These are phyloP conservation scores for Ceratocystis harringtonii DNA, from an alignment of 2,329 filamentous ascomycete species.

Conservation along the genomic window DNA sequence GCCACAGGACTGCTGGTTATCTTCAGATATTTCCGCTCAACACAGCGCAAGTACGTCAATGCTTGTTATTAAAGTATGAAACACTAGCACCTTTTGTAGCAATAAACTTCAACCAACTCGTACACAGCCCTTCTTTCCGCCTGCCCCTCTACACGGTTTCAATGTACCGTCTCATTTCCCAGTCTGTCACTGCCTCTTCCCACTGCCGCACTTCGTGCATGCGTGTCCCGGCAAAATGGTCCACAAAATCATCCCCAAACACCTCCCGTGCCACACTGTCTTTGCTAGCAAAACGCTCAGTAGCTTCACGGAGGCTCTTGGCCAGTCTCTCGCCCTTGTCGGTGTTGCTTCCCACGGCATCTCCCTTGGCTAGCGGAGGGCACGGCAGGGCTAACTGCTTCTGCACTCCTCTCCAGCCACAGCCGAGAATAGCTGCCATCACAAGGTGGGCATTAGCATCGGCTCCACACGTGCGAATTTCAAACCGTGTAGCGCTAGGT, in stretches of 20 bases:
- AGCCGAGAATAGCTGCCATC: constrained; percentile 68
- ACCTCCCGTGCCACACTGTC: constrained; percentile 85
- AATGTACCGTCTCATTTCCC: constrained; percentile 69
- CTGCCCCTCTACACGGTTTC: constrained; percentile 45
- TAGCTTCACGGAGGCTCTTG: constrained; percentile 74
- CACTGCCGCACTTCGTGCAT: constrained; percentile 82
- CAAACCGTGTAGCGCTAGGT: constrained; percentile 75
- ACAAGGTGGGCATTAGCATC: constrained; percentile 84
- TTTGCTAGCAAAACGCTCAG: constrained; percentile 56
- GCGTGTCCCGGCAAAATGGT: constrained; percentile 83
- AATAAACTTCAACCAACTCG: no score
- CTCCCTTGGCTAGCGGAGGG: constrained; percentile 69
- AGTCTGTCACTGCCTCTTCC: constrained; percentile 95
- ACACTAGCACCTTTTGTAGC: no score
- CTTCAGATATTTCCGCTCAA: no score
- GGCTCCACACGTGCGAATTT: constrained; percentile 85
- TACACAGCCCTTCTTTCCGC: no score
- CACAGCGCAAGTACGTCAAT: no score
- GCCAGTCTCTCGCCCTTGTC: constrained; percentile 68
- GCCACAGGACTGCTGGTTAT: no score
- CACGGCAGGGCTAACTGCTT: constrained; percentile 75
- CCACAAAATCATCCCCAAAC: constrained; percentile 88
- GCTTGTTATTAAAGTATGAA: no score
- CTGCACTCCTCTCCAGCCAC: constrained; percentile 83
- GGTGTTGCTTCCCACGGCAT: constrained; percentile 56